A percentile compares a stretch with the other conserved stretches of the same genome.
Evolutionary conservation across 78 protist genomes (phyloP).

Genomic region (Dictyostelium capitatum): DNA sequence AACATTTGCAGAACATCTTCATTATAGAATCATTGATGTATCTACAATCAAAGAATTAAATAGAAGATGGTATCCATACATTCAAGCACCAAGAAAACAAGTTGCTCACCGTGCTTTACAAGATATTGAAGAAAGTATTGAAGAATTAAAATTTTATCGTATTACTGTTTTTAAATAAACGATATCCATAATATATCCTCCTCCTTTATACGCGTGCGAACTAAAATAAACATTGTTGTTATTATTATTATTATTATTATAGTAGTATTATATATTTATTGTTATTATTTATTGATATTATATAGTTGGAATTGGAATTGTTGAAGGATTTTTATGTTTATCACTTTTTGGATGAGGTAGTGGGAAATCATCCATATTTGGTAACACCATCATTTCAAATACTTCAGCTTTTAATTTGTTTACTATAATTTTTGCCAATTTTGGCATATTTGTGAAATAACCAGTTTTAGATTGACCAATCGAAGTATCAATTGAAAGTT

Average conservation of each 20-base stretch:
- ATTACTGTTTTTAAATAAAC: constrained; percentile 36
- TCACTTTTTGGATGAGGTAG: constrained; percentile 33
- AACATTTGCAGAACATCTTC: constrained; percentile 35
- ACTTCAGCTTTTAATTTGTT: constrained; percentile 73
- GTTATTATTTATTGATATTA: not conserved
- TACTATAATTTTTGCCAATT: constrained; percentile 74
- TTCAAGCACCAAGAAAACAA: constrained; percentile 10
- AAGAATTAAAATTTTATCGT: constrained; percentile 62
- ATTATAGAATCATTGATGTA: constrained; percentile 80
- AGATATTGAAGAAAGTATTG: constrained; percentile 76
- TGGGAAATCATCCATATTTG: constrained; percentile 74
- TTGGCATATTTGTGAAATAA: constrained; percentile 71
- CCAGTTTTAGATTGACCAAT: constrained; percentile 81
- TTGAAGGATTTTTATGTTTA: constrained; percentile 9
- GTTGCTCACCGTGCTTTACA: constrained; percentile 40
- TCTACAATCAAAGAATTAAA: constrained; percentile 60
- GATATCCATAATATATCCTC: too few species aligned
- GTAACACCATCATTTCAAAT: constrained; percentile 77
- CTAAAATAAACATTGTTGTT: not conserved
- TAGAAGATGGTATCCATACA: constrained; percentile 70
- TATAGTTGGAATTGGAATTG: constrained; percentile 3
- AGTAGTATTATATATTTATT: not conserved
- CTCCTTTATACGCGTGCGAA: not conserved
- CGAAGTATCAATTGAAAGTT: constrained; percentile 61
- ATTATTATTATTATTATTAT: not conserved